Percentiles rank a stretch among this genome's conserved stretches.
These are phyloP conservation scores for Lenwebbia sp. DNA, from an alignment of 345 rosid genomes.

Conservation along the genomic window DNA sequence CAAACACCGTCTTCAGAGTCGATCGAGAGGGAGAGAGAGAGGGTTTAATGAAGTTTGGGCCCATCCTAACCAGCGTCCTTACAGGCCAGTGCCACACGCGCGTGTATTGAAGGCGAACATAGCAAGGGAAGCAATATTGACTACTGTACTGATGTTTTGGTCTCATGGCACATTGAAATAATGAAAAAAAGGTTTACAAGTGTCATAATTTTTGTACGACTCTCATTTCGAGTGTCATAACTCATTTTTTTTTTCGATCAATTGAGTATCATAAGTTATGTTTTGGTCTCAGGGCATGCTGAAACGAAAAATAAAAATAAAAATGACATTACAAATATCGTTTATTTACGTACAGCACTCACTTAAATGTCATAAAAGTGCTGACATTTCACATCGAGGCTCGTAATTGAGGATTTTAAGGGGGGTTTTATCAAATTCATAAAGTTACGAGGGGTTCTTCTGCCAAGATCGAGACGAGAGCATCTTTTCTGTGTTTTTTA, in stretches of 20 bases:
- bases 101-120: neutral
- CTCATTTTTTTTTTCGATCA: too few relatives aligned
- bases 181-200: too few relatives aligned
- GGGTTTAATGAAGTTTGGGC: neutral
- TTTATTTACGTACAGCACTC: too few relatives aligned
- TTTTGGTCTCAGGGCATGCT: too few relatives aligned
- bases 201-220: too few relatives aligned
- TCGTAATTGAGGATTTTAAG: neutral
- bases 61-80: neutral
- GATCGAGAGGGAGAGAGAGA: neutral
- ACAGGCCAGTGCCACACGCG: neutral
- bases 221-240: too few relatives aligned
- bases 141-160: too few relatives aligned
- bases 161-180: too few relatives aligned
- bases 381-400: neutral
- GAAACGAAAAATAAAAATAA: too few relatives aligned
- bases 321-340: too few relatives aligned
- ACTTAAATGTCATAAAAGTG: too few relatives aligned
- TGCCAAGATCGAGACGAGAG: neutral
- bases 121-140: neutral
- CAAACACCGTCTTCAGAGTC: neutral
- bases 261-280: too few relatives aligned
- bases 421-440: accelerated
- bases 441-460: neutral
- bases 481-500: neutral